A percentile compares a stretch with the other conserved stretches of the same genome.
Conservation (phyloP, 2,329 filamentous ascomycete genomes). For the Trichophyton benhamiae region DNA sequence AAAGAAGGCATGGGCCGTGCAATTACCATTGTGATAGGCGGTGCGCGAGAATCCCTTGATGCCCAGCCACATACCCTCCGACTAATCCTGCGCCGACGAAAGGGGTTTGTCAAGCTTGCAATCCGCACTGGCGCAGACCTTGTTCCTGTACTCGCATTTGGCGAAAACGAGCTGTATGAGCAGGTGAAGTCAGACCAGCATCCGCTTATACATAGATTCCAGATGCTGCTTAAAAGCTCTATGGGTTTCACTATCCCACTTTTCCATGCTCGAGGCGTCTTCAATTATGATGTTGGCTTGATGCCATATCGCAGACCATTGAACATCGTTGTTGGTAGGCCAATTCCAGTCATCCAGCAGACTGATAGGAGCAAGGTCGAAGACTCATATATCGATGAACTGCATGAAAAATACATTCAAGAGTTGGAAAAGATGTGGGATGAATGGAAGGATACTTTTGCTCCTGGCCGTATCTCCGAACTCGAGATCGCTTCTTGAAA, state of each 20-base stretch:
- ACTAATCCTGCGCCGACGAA: conserved; percentile 69
- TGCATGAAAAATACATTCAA: conserved; percentile 66
- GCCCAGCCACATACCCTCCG: conserved; percentile 65
- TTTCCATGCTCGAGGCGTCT: conserved; percentile 80
- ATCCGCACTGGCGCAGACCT: conserved; percentile 86
- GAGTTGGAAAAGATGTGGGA: conserved; percentile 41
- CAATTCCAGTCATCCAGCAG: conserved; percentile 56
- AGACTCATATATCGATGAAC: conserved; percentile 61
- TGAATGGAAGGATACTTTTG: conserved; percentile 36
- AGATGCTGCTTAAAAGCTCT: conserved; percentile 70
- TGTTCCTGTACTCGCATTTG: conserved; percentile 83
- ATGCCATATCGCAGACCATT: conserved; percentile 85
- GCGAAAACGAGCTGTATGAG: conserved; percentile 92
- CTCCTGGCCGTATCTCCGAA: conserved; percentile 31
- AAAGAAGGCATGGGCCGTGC: conserved; percentile 81
- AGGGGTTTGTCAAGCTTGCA: conserved; percentile 89
- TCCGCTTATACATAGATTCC: conserved; percentile 64
- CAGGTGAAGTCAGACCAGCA: conserved; percentile 68
- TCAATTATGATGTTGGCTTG: conserved; percentile 94
- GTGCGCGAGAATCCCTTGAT: conserved; percentile 82
- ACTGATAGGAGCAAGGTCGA: conserved; percentile 50
- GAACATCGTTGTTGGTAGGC: conserved; percentile 78
- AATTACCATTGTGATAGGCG: conserved; percentile 90
- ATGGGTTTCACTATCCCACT: conserved; percentile 89
- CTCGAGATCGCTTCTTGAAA: conserved; percentile 33